Percentiles rank a stretch among this genome's conserved stretches.
phyloP scores from a whole-genome alignment of 495 filamentous ascomycete genomes.

The Staphylotrichum tortipilum region DNA sequence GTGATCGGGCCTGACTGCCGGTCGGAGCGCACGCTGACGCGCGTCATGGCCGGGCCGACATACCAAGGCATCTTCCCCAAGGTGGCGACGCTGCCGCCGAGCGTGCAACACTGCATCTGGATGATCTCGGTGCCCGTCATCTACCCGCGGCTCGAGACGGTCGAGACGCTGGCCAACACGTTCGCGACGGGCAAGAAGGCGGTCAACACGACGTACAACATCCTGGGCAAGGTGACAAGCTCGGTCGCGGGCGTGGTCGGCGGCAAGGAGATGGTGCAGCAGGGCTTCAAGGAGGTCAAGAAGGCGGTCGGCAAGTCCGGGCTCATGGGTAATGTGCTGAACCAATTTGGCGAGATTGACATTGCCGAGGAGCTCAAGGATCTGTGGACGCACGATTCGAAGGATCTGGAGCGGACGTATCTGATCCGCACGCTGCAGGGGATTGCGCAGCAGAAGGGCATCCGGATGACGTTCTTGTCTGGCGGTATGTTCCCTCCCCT shows the following conservation, averaged over 20 bases:
- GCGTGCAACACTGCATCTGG: conserved; percentile 92
- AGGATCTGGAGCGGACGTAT: conserved; percentile 95
- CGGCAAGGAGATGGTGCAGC: conserved; percentile 81
- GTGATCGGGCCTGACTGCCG: conserved; percentile 85
- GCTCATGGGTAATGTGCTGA: conserved; percentile 87
- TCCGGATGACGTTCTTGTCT: conserved; percentile 93
- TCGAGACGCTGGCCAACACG: conserved; percentile 80
- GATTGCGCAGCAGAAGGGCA: conserved; percentile 83
- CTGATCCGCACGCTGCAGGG: conserved; percentile 91
- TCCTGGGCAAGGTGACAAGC: conserved; percentile 86
- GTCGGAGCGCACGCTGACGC: conserved; percentile 79
- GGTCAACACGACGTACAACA: conserved; percentile 88
- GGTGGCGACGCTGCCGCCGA: conserved; percentile 80
- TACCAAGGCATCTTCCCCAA: conserved; percentile 97
- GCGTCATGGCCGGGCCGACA: conserved; percentile 91
- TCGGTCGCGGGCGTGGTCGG: conserved; percentile 91
- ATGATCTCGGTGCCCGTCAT: conserved; percentile 86
- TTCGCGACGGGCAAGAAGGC: conserved; percentile 94
- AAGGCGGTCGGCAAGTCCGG: conserved; percentile 91
- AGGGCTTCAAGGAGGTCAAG: conserved; percentile 89
- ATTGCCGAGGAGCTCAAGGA: conserved; percentile 89
- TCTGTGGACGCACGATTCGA: conserved; percentile 96
- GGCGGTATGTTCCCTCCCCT: conserved; percentile 46
- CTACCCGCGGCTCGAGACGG: conserved; percentile 84
- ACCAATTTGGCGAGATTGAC: conserved; percentile 95